Evolutionary conservation across 148 eudicot genomes (phyloP).

Genomic region (Rheum nobile): DNA sequence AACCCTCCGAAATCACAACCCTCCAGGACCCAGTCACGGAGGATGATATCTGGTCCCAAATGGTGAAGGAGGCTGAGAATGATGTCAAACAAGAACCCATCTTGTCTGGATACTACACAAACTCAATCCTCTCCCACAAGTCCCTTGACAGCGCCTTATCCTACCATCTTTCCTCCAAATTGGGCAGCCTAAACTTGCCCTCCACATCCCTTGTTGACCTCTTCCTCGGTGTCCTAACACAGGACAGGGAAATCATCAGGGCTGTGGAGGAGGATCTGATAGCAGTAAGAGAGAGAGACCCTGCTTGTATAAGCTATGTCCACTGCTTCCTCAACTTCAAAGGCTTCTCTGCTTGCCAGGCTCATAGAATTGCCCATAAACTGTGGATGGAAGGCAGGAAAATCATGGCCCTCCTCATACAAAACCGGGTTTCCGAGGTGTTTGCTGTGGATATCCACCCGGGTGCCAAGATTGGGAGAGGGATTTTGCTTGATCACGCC

Average conservation of each 20-base stretch:
- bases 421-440: constrained; percentile 36
- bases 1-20: neutral
- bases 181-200: constrained; percentile 15
- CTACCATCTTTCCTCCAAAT: constrained; percentile 20
- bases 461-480: constrained; percentile 30
- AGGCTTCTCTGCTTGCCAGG: constrained; percentile 44
- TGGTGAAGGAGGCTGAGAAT: constrained; percentile 17
- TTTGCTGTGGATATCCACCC: constrained; percentile 49
- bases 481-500: constrained; percentile 39
- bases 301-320: constrained; percentile 33
- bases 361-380: constrained; percentile 32
- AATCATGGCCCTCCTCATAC: constrained; percentile 20
- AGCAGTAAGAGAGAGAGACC: constrained; percentile 38
- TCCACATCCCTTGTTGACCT: constrained; percentile 13
- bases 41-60: constrained; percentile 6
- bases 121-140: constrained; percentile 19
- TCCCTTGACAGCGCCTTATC: constrained; percentile 34
- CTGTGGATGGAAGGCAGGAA: constrained; percentile 24
- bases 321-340: constrained; percentile 47
- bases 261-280: constrained; percentile 26
- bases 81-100: constrained; percentile 27
- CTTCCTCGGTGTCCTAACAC: constrained; percentile 10
- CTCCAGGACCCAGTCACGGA: neutral
- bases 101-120: constrained; percentile 17
- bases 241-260: constrained; percentile 8